Percentiles rank a stretch among this genome's conserved stretches.
These are phyloP conservation scores for Schwanniomyces occidentalis DNA, from an alignment of 805 yeast genomes.

Conservation along the genomic window DNA sequence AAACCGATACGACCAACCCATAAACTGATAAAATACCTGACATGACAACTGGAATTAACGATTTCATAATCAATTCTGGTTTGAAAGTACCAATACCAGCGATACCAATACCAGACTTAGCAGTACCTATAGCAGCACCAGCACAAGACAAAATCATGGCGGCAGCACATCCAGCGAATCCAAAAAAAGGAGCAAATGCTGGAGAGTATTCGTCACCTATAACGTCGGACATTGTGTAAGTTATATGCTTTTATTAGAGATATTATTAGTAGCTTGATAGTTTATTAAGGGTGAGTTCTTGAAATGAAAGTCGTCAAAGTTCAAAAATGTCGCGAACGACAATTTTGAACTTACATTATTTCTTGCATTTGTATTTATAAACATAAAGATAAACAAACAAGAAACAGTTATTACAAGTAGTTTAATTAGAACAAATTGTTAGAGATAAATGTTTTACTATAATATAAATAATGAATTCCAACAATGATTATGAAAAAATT, in stretches of 20 bases:
- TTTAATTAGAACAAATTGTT: not conserved
- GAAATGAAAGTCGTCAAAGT: too few species aligned
- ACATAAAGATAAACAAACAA: too few species aligned
- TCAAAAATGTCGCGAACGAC: too few species aligned
- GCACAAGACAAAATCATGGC: conserved; percentile 90
- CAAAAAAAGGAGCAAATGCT: conserved; percentile 93
- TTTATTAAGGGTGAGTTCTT: conserved; percentile 2
- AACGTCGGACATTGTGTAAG: conserved; percentile 17
- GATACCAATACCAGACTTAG: conserved; percentile 97
- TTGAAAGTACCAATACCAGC: conserved; percentile 97
- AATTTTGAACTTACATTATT: too few species aligned
- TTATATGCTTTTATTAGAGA: not conserved
- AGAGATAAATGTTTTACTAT: not conserved
- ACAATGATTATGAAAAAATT: conserved; percentile 38
- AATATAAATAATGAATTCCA: conserved; percentile 17
- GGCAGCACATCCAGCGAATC: conserved; percentile 95
- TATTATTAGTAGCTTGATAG: not conserved
- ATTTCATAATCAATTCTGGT: conserved; percentile 95
- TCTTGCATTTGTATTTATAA: too few species aligned
- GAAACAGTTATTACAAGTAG: too few species aligned
- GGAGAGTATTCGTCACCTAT: conserved; percentile 72
- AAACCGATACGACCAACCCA: conserved; percentile 94
- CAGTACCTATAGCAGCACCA: conserved; percentile 99
- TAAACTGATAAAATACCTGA: conserved; percentile 96
- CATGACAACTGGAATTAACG: conserved; percentile 96